Base-by-base conservation (phyloP, 352 stramenopile genomes). In the Sclerospora graminicola region DNA sequence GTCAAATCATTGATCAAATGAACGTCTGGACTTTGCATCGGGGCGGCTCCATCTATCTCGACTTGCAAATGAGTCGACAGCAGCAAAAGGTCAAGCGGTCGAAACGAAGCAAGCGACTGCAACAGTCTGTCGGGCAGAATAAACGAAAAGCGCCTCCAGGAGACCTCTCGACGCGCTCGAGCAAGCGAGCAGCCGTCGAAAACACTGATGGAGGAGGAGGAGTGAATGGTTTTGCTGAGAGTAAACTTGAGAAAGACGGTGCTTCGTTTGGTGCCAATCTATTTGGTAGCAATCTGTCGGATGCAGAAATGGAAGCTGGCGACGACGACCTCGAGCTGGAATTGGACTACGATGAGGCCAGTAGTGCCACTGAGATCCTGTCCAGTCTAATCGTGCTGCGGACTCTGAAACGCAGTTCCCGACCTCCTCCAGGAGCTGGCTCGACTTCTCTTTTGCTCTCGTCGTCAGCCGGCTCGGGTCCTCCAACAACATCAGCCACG, bases 1-100 rank as follows among this genome's bases (percentile, higher is more conserved):
- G 89, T 9, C 79, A 90, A 42, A 93, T 93, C 20, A 82, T 93
- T 15, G 79, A 90, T 51, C 69, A 85, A 28, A 91, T 93, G 79
- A 89, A 73, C 34, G 72, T 89, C 11, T 93, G 82, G 82, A 71
- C 67, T 10, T 60, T 93, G 30, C 75, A 93, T 46, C 82, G 82
- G 9, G 82, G 78, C 10, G 82, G 82, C 0, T 87, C 79, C 0
- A 88, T 89, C 33, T 93, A 93, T 39, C 51, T 93, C 28, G 82
- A 93, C 59, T 57, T 91, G 18, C 79, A 93, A 44, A 88, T 93
- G 58, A 89, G 77, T 54, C 79, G 82, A 1, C 78, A 91, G 41
- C 78, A 93, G 21, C 63, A 82, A 14, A 90, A 91, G 43, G 77
- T 84, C 6, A 89, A 88, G 31, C 66, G 74, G 5, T 62, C 60